Evolutionary conservation across 1,139 yeast species (phyloP), one percentile per base, ranked within the genome.

Genomic region (Yamadazyma spencermartinsiae): DNA sequence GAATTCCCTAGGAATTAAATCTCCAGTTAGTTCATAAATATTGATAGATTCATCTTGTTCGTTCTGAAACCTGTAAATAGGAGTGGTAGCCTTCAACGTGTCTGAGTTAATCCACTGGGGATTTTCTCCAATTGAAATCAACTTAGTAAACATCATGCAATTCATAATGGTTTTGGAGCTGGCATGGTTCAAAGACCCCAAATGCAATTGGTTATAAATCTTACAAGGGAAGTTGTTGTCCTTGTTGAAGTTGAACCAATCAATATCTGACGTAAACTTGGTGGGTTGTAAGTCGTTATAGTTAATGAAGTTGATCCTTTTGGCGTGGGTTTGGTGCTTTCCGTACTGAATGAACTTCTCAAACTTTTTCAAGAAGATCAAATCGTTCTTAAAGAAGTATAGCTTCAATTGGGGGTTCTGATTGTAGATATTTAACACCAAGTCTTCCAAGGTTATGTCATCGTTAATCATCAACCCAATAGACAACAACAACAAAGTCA

Each of bases 221-320:
- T 54, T 56, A 25, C 69, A 59, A 1, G 74, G 74, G 41, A 68
- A 62, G 42, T 69, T 69, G 44, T 65, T 63, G 41, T 68, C 74
- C 33, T 49, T 48, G 10, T 47, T 52, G 14, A 49, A 45, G 29
- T 59, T 48, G 42, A 68, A 69, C 74, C 74, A 69, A 43, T 68
- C 74, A 33, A 50, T 47, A 14, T 41, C 33, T 1, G 26, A 34
- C 11, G 21, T 4, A 8, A 34, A 12, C 14, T 29, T 34, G 3
- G 42, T 16, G 2, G 33, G 37, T 9, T 28, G 33, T 14, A 47
- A 29, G 3, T 40, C 42, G 17, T 46, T 41, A 26, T 45, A 48
- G 30, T 48, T 45, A 19, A 48, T 42, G 28, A 48, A 46, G 16
- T 28, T 28, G 11, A 28, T 16, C 27, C 39, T 43, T 7, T 48